A percentile compares a stretch with the other conserved stretches of the same genome.
phyloP scores from a whole-genome alignment of 345 rosid species.

The Aquilaria malaccensis region DNA sequence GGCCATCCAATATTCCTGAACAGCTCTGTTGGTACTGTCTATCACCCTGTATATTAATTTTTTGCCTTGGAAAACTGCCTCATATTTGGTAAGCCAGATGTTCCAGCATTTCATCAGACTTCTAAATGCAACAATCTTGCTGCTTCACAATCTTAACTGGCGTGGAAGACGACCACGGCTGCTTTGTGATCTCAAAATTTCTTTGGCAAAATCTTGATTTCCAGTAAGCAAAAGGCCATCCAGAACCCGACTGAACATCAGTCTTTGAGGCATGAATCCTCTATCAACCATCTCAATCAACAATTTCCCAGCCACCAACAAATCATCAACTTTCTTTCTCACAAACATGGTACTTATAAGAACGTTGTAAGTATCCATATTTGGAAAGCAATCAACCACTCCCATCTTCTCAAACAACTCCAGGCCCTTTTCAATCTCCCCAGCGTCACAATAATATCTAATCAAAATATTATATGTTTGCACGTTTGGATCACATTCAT shows the following conservation, averaged over 20 bases:
- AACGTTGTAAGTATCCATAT: constrained; percentile 77
- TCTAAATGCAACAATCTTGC: no score
- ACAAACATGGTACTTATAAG: constrained; percentile 84
- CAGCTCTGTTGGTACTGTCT: no score
- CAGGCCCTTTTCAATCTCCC: constrained; percentile 65
- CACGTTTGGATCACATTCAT: constrained; percentile 65
- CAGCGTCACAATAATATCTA: constrained; percentile 53
- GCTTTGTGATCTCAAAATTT: constrained; percentile 71
- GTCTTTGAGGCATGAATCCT: constrained; percentile 73
- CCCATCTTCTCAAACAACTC: constrained; percentile 66
- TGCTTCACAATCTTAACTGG: constrained; percentile 39
- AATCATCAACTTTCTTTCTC: constrained; percentile 68
- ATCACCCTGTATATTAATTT: no score
- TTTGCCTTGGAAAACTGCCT: no score
- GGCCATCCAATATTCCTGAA: no score
- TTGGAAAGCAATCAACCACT: constrained; percentile 62
- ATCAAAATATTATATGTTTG: constrained; percentile 74
- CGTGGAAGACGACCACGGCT: constrained; percentile 48
- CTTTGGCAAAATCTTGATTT: constrained; percentile 63
- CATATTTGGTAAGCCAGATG: no score
- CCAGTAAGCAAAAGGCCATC: constrained; percentile 85
- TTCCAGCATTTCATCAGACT: not conserved
- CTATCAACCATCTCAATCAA: constrained; percentile 90
- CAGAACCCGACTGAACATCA: constrained; percentile 69
- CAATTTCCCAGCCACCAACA: constrained; percentile 71